Percentiles rank a stretch among this genome's conserved stretches.
These are phyloP conservation scores for Neurospora tetrasperma DNA, from an alignment of 495 filamentous ascomycete genomes.

Conservation along the genomic window DNA sequence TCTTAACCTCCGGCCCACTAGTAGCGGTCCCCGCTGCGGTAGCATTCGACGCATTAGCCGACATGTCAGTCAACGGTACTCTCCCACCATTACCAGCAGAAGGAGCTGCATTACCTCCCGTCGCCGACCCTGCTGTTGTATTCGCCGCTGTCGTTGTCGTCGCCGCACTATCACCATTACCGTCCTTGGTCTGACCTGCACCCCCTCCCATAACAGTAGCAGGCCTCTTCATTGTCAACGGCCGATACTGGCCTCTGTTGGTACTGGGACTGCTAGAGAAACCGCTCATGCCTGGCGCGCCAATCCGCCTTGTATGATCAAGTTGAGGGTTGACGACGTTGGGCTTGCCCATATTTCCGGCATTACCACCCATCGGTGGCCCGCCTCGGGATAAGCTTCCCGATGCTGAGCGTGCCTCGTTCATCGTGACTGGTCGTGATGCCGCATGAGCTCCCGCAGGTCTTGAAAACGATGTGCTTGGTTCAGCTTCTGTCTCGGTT, in stretches of 20 bases:
- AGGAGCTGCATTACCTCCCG: not conserved
- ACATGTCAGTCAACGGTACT: conserved; percentile 29
- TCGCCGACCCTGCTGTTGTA: not conserved
- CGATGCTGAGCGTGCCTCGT: conserved; percentile 6
- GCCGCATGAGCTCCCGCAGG: not conserved
- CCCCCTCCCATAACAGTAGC: not conserved
- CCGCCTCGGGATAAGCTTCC: conserved; percentile 5
- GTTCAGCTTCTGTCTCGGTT: conserved; percentile 5
- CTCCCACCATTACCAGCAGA: conserved; percentile 8
- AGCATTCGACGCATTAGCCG: conserved; percentile 20
- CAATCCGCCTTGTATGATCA: conserved; percentile 60
- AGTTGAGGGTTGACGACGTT: conserved; percentile 63
- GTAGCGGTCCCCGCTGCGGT: not conserved
- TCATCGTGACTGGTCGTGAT: not conserved
- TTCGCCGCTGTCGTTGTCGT: not conserved
- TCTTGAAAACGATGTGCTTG: not conserved
- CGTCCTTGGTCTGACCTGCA: not conserved
- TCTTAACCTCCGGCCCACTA: conserved; percentile 28
- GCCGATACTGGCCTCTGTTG: conserved; percentile 50
- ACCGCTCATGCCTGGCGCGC: conserved; percentile 43
- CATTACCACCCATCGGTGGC: not conserved
- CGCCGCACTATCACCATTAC: not conserved
- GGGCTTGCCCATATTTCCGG: conserved; percentile 13
- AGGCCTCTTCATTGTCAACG: conserved; percentile 46
- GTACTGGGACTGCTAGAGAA: conserved; percentile 40